A percentile compares a stretch with the other conserved stretches of the same genome.
Evolutionary conservation across 352 stramenopile species (phyloP).

Genomic region (Pythium guiyangense): DNA sequence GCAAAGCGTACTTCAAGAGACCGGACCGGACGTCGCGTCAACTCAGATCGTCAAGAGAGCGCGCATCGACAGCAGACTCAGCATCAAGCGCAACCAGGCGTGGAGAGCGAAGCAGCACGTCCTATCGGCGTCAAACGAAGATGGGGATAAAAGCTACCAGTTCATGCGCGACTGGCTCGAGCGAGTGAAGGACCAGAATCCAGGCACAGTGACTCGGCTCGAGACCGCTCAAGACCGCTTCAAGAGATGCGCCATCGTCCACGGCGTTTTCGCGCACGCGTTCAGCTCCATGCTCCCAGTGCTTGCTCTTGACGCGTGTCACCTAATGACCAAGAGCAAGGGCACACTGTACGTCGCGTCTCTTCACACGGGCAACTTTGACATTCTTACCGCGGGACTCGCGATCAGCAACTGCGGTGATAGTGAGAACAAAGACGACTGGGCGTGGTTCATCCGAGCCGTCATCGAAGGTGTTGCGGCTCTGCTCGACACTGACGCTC

Average conservation of each 20-base stretch:
- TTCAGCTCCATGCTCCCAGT: not conserved
- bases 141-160: no score
- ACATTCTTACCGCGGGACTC: not conserved
- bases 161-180: no score
- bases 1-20: not conserved
- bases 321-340: not conserved
- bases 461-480: not conserved
- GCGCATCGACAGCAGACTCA: not conserved
- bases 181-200: no score
- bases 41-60: not conserved
- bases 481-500: not conserved
- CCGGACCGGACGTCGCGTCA: not conserved
- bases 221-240: not conserved
- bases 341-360: not conserved
- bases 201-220: no score
- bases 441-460: not conserved
- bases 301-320: not conserved
- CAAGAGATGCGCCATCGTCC: not conserved
- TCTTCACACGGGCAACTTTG: not conserved
- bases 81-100: not conserved
- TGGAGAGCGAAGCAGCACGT: not conserved
- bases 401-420: not conserved
- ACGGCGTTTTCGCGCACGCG: not conserved
- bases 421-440: slow-evolving; percentile 3
- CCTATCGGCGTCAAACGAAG: no score